phyloP scores from a whole-genome alignment of 1,139 yeast species.

The Pichia sp. region DNA sequence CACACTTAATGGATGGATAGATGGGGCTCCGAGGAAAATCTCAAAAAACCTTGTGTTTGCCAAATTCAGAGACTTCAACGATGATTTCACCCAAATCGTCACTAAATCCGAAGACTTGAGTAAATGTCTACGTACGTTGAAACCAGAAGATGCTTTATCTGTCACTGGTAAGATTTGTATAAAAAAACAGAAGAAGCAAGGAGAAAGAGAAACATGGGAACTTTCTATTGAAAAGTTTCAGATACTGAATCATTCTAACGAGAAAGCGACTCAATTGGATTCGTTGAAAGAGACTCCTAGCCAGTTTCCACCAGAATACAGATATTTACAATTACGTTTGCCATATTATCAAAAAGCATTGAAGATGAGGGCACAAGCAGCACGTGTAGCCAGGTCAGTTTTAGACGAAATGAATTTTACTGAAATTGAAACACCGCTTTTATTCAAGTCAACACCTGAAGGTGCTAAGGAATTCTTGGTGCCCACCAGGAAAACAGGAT shows the following conservation, averaged over 20 bases:
- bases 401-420: constrained; percentile 52
- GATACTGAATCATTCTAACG: constrained; percentile 60
- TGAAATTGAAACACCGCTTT: constrained; percentile 88
- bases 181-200: constrained; percentile 32
- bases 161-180: constrained; percentile 52
- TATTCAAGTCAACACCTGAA: constrained; percentile 95
- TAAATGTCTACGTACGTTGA: constrained; percentile 44
- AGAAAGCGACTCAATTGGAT: constrained; percentile 64
- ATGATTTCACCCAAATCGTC: constrained; percentile 63
- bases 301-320: constrained; percentile 69
- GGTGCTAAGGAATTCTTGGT: constrained; percentile 96
- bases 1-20: constrained; percentile 73
- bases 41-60: constrained; percentile 63
- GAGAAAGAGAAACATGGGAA: constrained; percentile 43
- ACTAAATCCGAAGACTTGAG: constrained; percentile 42
- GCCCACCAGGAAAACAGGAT: constrained; percentile 65
- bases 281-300: constrained; percentile 45
- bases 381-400: constrained; percentile 49
- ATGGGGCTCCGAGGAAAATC: constrained; percentile 62
- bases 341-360: constrained; percentile 57
- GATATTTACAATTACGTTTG: constrained; percentile 75
- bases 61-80: constrained; percentile 65
- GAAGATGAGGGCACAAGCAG: constrained; percentile 56
- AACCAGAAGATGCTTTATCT: constrained; percentile 74
- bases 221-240: constrained; percentile 49